A percentile compares a stretch with the other conserved stretches of the same genome.
These are phyloP conservation scores for Dioscorea dumetorum DNA, from an alignment of 106 monocot species.

Conservation along the genomic window DNA sequence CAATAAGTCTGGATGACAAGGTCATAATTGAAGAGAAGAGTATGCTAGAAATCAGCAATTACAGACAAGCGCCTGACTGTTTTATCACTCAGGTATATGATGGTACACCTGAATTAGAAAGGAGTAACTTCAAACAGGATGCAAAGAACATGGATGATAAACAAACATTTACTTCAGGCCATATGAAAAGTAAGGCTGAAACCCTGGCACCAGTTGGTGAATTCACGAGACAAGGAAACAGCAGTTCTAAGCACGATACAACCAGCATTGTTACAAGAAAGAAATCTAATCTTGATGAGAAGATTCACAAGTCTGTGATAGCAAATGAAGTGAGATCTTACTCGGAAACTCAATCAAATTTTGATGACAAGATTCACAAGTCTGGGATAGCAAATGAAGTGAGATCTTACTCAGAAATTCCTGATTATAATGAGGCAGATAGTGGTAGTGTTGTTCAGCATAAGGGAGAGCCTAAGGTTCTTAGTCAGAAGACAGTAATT, in stretches of 20 bases:
- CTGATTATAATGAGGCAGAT: constrained; percentile 14
- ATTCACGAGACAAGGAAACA: constrained; percentile 17
- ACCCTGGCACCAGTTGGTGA: constrained; percentile 7
- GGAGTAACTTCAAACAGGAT: constrained; percentile 6
- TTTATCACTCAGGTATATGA: constrained; percentile 11
- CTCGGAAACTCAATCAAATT: constrained; percentile 6
- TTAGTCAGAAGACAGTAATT: constrained; percentile 22
- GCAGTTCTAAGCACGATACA: constrained; percentile 6
- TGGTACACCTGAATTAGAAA: constrained; percentile 11
- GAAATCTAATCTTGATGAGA: constrained; percentile 10
- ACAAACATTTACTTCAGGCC: constrained; percentile 1
- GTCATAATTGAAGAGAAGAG: constrained; percentile 36
- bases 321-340: constrained; percentile 7
- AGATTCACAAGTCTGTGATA: not conserved
- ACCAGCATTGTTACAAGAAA: too few relatives aligned
- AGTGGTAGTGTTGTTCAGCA: constrained; percentile 12
- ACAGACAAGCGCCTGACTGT: constrained; percentile 10
- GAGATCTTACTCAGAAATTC: constrained; percentile 9
- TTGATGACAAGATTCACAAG: constrained; percentile 6
- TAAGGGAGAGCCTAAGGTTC: constrained; percentile 26
- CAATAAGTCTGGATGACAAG: not conserved
- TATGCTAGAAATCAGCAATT: constrained; percentile 25
- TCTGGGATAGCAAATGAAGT: constrained; percentile 5
- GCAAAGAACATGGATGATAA: not conserved
- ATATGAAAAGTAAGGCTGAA: constrained; percentile 1